Percentiles rank a stretch among this genome's conserved stretches.
phyloP scores from a whole-genome alignment of 2,329 filamentous ascomycete genomes.

The Trichoderma polysporum region DNA sequence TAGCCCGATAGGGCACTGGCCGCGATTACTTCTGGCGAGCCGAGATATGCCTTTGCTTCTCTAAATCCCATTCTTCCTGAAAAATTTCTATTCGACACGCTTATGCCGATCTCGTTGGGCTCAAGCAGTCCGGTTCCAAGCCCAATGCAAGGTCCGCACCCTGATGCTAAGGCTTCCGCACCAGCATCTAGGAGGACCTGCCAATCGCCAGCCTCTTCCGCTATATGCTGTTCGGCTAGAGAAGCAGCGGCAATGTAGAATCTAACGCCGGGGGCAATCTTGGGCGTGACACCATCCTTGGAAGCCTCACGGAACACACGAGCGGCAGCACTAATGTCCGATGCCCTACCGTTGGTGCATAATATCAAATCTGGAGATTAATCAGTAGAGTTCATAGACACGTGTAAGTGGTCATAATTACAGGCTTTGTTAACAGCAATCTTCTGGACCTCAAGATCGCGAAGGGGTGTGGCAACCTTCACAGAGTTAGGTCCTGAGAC shows the following conservation, averaged over 20 bases:
- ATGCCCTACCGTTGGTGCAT: too few relatives aligned
- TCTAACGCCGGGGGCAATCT: conserved; percentile 72
- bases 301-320: conserved; percentile 77
- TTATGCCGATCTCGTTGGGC: conserved; percentile 82
- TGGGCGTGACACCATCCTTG: conserved; percentile 59
- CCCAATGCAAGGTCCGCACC: conserved; percentile 85
- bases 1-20: conserved; percentile 76
- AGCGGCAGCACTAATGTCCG: too few relatives aligned
- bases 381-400: too few relatives aligned
- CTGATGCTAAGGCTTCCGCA: conserved; percentile 67
- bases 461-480: conserved; percentile 69
- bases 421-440: too few relatives aligned
- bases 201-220: conserved; percentile 85
- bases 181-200: conserved; percentile 77
- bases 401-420: too few relatives aligned
- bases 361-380: too few relatives aligned
- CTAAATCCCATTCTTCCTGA: conserved; percentile 77
- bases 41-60: conserved; percentile 70
- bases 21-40: conserved; percentile 86
- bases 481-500: conserved; percentile 89
- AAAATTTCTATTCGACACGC: conserved; percentile 83
- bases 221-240: conserved; percentile 64
- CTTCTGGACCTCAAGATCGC: too few relatives aligned
- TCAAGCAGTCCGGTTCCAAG: conserved; percentile 76
- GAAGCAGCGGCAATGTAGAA: conserved; percentile 93